A percentile compares a stretch with the other conserved stretches of the same genome.
phyloP scores from a whole-genome alignment of 2,329 filamentous ascomycete species.

The Trichophyton equinum region DNA sequence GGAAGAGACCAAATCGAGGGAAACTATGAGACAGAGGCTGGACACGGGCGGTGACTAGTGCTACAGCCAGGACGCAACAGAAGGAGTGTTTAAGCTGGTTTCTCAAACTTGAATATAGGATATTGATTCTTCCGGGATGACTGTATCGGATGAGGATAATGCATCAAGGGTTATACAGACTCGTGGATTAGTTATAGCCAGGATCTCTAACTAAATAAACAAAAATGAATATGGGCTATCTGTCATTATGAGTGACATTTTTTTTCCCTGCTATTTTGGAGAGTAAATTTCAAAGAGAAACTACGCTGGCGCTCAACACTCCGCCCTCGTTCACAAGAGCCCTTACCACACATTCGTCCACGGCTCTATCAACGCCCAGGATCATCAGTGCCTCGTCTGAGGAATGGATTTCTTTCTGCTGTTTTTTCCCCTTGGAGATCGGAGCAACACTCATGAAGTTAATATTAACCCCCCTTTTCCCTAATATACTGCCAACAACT shows the following conservation, averaged over 20 bases:
- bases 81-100: too few relatives aligned
- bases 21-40: neutral
- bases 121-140: too few relatives aligned
- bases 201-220: neutral
- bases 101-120: too few relatives aligned
- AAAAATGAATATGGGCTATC: neutral
- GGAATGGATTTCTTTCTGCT: neutral
- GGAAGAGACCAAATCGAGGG: neutral
- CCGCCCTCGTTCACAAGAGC: constrained; percentile 39
- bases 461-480: constrained; percentile 61
- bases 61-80: too few relatives aligned
- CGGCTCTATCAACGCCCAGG: constrained; percentile 55
- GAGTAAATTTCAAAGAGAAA: constrained; percentile 30
- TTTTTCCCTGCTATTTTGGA: neutral
- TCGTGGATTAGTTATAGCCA: too few relatives aligned
- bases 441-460: constrained; percentile 64
- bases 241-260: neutral
- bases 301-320: constrained; percentile 42
- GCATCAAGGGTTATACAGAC: too few relatives aligned
- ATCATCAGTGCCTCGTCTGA: constrained; percentile 66
- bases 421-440: constrained; percentile 14
- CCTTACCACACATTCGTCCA: constrained; percentile 44
- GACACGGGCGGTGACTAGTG: too few relatives aligned
- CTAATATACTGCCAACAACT: constrained; percentile 58
- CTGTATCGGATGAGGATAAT: too few relatives aligned